Base-by-base conservation (phyloP, 352 stramenopile genomes). In the Phytophthora brassicae region DNA sequence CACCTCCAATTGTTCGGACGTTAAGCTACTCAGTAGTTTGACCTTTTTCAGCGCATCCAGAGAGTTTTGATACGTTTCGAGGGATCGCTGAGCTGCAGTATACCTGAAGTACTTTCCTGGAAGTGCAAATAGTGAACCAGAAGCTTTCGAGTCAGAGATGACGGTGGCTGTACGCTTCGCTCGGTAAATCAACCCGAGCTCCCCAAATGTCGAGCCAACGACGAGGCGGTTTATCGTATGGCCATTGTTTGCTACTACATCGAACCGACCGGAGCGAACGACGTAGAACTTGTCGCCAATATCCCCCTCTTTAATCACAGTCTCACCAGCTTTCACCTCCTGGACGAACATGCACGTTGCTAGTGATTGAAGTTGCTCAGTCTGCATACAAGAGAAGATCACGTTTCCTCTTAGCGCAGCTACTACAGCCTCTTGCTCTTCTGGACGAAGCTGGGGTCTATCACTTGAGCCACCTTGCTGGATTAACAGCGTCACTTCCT, bases 251-350 rank as follows among this genome's bases (percentile, higher is more conserved):
- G 71, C 66, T 11, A 78, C 36, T 6, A 88, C 76, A 24, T 84
- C 68, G 45, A 88, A 88, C 31, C 76, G 68, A 19, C 76, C 74
- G 20, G 73, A 81, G 0, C 75, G 73, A 39, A 84, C 75, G 38
- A 81, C 70, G 68, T 83, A 97, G 45, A 97, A 86, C 28, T 86
- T 84, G 63, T 96, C 80, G 36, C 87, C 89, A 49, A 84, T 66
- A 14, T 94, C 79, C 8, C 86, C 88, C 45, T 94, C 76, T 17
- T 79, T 77, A 17, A 94, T 79, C 14, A 97, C 85, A 8, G 60
- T 81, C 66, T 93, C 84, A 4, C 85, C 81, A 9, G 72, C 73
- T 20, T 79, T 79, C 54, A 94, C 89, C 17, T 75, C 72, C 45
- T 92, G 79, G 59, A 95, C 81, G 36, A 82, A 74, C 72, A 96